Evolutionary conservation across 2,329 filamentous ascomycete genomes (phyloP).

Genomic region (Penicillium concentricum): DNA sequence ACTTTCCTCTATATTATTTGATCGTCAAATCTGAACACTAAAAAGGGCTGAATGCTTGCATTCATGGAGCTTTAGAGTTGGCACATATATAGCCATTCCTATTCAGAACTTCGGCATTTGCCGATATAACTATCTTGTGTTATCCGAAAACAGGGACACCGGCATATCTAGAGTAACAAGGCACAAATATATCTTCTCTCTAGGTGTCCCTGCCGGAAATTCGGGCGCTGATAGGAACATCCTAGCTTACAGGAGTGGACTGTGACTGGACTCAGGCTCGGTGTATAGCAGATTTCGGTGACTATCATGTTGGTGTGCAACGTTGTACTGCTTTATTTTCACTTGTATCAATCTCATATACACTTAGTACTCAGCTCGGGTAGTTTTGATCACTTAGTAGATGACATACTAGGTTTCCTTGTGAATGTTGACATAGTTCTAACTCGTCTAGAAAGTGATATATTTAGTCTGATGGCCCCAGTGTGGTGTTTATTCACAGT

Average conservation of each 20-base stretch:
- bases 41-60: background rate
- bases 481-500: too few relatives aligned
- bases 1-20: too few relatives aligned
- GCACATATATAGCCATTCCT: background rate
- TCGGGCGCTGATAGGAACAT: background rate
- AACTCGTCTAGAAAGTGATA: background rate
- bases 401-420: background rate
- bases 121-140: background rate
- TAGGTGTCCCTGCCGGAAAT: too few relatives aligned
- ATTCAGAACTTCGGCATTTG: background rate
- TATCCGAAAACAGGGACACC: background rate
- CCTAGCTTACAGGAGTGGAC: background rate
- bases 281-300: background rate
- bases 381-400: background rate
- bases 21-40: too few relatives aligned
- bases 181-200: background rate
- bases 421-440: background rate
- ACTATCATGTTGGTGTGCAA: background rate
- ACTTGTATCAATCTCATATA: background rate
- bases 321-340: background rate
- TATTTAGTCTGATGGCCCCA: background rate
- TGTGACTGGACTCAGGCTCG: background rate
- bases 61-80: background rate
- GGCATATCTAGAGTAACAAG: too few relatives aligned
- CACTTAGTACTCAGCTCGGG: background rate